Base-by-base conservation (phyloP, 2,329 filamentous ascomycete genomes). In the Dothistroma septosporum region DNA sequence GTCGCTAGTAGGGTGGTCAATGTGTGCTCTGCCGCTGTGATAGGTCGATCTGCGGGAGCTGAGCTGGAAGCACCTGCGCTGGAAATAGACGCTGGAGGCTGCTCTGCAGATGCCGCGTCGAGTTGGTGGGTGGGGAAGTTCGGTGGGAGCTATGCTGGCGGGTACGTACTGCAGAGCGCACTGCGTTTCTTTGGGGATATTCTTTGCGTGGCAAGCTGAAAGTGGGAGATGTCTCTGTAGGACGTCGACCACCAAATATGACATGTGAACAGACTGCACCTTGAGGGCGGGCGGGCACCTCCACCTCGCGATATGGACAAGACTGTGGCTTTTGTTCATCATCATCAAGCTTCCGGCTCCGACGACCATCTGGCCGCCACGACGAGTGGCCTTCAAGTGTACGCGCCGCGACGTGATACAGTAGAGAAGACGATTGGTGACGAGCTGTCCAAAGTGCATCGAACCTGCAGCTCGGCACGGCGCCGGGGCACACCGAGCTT, bases 61-160 rank as follows among this genome's bases (percentile, higher is more conserved):
- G 47, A 53, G 60, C 54, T 53, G 61, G 35, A 62, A 48, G 59
- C 54, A 53, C 52, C 14, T 55, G 46, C 22, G 50, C 61, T 61
- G 58, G 58, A 62, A 65, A 65, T 65, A 65, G 63, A 50, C 60
- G 60, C 63, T 61, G 55, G 53, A n/a, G 52, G 53, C 49, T 61
- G 53, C 49, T 61, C 55, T 21, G 33, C 21, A n/a, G 44, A 31
- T 19, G 28, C 21, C 41, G 46, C 24, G 55, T 41, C 11, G 55
- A 24, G 21, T 19, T 44, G 53, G 53, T 28, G 49, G 53, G 53
- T 28, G 49, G 49, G 49, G 28, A 4, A 33, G 16, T 24, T 32
- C 33, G 24, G 47, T n/a, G 24, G 24, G 32, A 33, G 52, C 37
- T 6, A 19, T 35, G 12, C 19, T 56, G 53, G 22, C 16, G 46